Evolutionary conservation across 2,329 filamentous ascomycete species (phyloP), one percentile per base, ranked within the genome.

Genomic region (Elsinoe fawcettii): DNA sequence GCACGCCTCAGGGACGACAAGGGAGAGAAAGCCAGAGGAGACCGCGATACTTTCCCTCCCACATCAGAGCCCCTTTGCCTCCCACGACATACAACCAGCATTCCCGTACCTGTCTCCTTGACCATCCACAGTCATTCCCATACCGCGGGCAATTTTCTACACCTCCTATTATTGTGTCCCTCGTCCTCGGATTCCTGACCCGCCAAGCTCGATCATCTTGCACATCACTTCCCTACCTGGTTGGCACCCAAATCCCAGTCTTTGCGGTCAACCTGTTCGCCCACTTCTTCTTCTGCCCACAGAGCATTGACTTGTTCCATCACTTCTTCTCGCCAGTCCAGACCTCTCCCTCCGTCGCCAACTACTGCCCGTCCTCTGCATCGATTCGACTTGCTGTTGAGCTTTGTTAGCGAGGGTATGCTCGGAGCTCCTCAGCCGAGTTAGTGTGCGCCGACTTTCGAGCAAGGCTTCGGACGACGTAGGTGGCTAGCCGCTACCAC

Each of bases 271-370:
- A n/a, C 39, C 43, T 16, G 54, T 47, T 49, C 54, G 43, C 54
- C 54, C 54, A 41, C 54, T 25, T 49, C 43, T 34, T 20, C 22
- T n/a, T 20, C 22, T 27, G 9, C 51, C 22, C 34, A 25, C 36
- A 37, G 39, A 55, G 22, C 53, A 27, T 43, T 46, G 41, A 56
- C 43, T 56, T 37, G 23, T 46, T 56, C 54, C 54, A 47, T 56
- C 76, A 76, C 83, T 99, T 99, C 75, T 97, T 97, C 77, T 96
- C 88, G 53, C 81, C 84, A 5, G 92, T 96, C 85, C 96, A 96
- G 63, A 97, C 84, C 58, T 12, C 20, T 46, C 90, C 83, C 78
- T 90, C 88, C 20, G 93, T 93, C 61, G 96, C 75, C 73, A 96
- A 92, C 61, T 93, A 83, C 72, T 99, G 93, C 55, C 90, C 82